These are phyloP conservation scores for Fusarium chuoi DNA, from an alignment of 2,329 filamentous ascomycete genomes.

Conservation along the genomic window DNA sequence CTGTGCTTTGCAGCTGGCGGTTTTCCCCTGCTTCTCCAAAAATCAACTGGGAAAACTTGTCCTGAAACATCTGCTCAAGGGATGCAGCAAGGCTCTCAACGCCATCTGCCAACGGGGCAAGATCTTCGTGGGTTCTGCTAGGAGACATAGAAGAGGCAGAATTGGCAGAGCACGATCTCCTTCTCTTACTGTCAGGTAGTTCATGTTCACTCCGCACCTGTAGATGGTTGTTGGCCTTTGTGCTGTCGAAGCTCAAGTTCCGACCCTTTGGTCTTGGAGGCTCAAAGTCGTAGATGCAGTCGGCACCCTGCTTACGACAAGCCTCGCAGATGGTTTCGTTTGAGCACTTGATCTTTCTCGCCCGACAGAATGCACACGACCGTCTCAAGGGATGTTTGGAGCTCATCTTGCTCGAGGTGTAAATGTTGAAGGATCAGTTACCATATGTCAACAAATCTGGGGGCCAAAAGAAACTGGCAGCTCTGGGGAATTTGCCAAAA, in stretches of 20 bases:
- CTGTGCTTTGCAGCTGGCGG: background rate
- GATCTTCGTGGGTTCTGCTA: conserved; percentile 37
- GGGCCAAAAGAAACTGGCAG: background rate
- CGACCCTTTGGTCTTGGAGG: conserved; percentile 45
- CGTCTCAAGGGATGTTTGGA: conserved; percentile 49
- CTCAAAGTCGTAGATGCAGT: conserved; percentile 54
- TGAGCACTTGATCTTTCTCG: conserved; percentile 53
- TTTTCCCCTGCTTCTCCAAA: background rate
- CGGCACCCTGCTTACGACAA: conserved; percentile 49
- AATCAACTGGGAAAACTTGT: conserved; percentile 39
- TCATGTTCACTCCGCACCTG: conserved; percentile 24
- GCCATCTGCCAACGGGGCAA: conserved; percentile 17
- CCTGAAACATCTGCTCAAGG: conserved; percentile 46
- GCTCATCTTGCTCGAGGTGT: conserved; percentile 38
- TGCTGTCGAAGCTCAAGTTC: conserved; percentile 43
- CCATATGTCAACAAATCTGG: conserved; percentile 12
- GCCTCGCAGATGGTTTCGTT: conserved; percentile 53
- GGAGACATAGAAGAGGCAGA: conserved; percentile 42
- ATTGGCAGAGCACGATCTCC: conserved; percentile 41
- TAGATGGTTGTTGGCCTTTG: conserved; percentile 23
- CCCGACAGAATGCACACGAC: conserved; percentile 52
- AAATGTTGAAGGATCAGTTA: background rate
- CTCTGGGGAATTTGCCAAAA: background rate
- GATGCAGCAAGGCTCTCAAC: conserved; percentile 44
- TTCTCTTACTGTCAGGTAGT: conserved; percentile 33